Base-by-base conservation (phyloP, 2,329 filamentous ascomycete species). In the Curvularia sp. region DNA sequence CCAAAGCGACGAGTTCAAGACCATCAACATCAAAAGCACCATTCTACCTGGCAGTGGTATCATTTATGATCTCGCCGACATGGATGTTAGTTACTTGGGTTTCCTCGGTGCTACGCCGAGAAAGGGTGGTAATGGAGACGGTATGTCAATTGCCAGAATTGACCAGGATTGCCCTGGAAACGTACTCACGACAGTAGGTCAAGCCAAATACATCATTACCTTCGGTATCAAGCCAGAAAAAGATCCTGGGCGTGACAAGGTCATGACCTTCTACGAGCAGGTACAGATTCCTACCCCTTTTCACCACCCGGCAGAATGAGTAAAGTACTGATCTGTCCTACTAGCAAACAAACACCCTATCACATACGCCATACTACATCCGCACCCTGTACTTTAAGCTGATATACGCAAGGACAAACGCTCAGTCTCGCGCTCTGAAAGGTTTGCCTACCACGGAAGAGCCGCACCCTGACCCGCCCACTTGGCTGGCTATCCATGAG, bases 11-110 rank as follows among this genome's bases (percentile, higher is more conserved):
- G 75, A 74, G 47, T 79, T 79, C 59, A 72, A 64, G 36, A 64
- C 65, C 2, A 75, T 79, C 49, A 66, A 61, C 5, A 66, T 78
- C 6, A 66, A 72, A 36, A 78, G 75, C 55, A 69, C 74, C 42
- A 59, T 63, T 12, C 51, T 75, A 7, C 71, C 72, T 1, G 71
- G 69, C 0, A 58, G 55, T 13, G 66, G 71, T 1, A 55, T 72
- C 1, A 47, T 65, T 10, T 75, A 70, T 48, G 72, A 75, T 62
- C 34, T 75, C 23, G 71, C 69, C 13, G 72, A 75, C 48, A 57
- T 72, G 28, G 71, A 76, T 53, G 64, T 73, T 9, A 58, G 60
- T 21, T 73, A 70, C 57, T 55, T 68, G 42, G 65, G 60, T 10
- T 52, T 64, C 6, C 28, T 68, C 23, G 56, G 64, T 12, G 59